Evolutionary conservation across 441 rosid genomes (phyloP), one percentile per base, ranked within the genome.

Genomic region (Pelargonium fulgidum): DNA sequence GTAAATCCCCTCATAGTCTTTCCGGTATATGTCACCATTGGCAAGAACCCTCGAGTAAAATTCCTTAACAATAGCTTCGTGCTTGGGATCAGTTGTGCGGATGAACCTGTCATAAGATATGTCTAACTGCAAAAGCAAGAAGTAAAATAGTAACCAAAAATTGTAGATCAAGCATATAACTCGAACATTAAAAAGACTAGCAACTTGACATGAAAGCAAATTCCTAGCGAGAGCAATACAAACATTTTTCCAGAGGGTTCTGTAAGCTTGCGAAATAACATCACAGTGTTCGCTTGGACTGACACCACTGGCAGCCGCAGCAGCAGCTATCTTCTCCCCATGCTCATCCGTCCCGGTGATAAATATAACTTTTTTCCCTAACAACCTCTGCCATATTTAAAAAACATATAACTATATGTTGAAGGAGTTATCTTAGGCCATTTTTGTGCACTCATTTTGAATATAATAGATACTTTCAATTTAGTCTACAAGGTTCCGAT

Each of bases 331-430:
- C 86, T 93, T 93, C 86, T 93, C 97, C 33, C 99, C 97, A 36
- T 93, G 97, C 68, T 93, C 97, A 75, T 93, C 99, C 0, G 99
- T 89, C 58, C 99, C 95, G 3, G 99, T 91, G 62, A 93, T 81
- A 58, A 93, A 84, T 73, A 88, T 81, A 74, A 93, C 99, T 68
- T 81, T 85, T 73, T 89, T 93, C 6, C 96, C 96, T 48, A 80
- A 76, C 64, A 91, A 95, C 81, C 99, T 87, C 99, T 93, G 86
- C 76, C 83, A 71, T 58, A 20, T 1, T 12, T 9, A 22, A 68
- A 41, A n/a, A n/a, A n/a, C n/a, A n/a, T n/a, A n/a, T n/a, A n/a
- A n/a, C n/a, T n/a, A n/a, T n/a, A n/a, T n/a, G n/a, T n/a, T n/a
- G n/a, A n/a, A n/a, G n/a, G n/a, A n/a, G n/a, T n/a, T n/a, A n/a